Evolutionary conservation across 345 rosid species (phyloP), one percentile per base, ranked within the genome.

Genomic region (Trapa incisa): DNA sequence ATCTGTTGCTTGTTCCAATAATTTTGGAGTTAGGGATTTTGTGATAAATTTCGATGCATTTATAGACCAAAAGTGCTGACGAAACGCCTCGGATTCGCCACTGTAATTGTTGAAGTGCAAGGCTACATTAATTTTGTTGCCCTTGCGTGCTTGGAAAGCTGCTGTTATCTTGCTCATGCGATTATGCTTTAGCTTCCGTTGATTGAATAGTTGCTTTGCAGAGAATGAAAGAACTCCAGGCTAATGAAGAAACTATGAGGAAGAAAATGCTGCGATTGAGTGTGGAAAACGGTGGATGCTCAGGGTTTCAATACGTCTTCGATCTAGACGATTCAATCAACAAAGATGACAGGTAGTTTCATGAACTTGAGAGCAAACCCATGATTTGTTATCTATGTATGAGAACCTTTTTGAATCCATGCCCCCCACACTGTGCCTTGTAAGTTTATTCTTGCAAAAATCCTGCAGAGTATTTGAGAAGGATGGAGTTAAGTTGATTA

Each of bases 231-330:
- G 96, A 86, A 72, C 78, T 94, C 67, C 85, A 86, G 72, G 75
- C 78, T 57, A 81, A 77, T 77, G 96, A 91, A 57, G 79, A 73
- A 36, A 67, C 76, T 11, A 22, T 68, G 0, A 77, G 74, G 36
- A 82, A 75, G 63, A 81, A 87, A 79, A 39, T 91, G 85, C 91
- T 91, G 62, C 97, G 99, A 0, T 80, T 94, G 79, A 89, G 93
- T 45, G 95, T 94, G 53, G 96, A 94, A 71, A 86, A 92, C 4
- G 99, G 99, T 66, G 99, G 99, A 1, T 94, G 99, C 79, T 94
- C 97, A 37, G 99, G 99, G 41, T 94, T 94, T 70, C 99, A 91
- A 61, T 94, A 91, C 70, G 84, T 85, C 45, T 94, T 91, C 39
- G 78, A 91, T 76, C 82, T 94, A 80, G 99, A 89, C 67, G 74